Evolutionary conservation across 2,329 filamentous ascomycete genomes (phyloP).

Genomic region (Ascosphaera pollenicola): DNA sequence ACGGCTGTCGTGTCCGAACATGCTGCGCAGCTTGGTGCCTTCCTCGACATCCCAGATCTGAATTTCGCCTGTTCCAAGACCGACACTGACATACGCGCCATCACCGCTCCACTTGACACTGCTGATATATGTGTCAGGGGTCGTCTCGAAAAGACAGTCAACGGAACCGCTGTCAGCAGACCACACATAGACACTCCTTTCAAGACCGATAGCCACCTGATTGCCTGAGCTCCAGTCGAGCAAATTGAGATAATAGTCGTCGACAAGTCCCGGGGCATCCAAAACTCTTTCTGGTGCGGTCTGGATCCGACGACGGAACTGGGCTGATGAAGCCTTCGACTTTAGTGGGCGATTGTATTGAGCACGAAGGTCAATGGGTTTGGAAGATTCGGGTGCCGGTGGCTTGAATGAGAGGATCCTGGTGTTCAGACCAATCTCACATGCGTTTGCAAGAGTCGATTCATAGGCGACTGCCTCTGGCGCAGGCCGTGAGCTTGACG

Average conservation of each 20-base stretch:
- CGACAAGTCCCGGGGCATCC: slow-evolving; percentile 83
- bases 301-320: slow-evolving; percentile 77
- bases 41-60: slow-evolving; percentile 99
- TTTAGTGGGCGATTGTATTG: slow-evolving; percentile 97
- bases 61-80: slow-evolving; percentile 83
- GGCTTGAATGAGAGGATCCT: slow-evolving; percentile 98
- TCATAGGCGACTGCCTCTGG: slow-evolving; percentile 82
- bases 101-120: slow-evolving; percentile 98
- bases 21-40: slow-evolving; percentile 85
- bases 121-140: slow-evolving; percentile 82
- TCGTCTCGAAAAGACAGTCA: slow-evolving; percentile 68
- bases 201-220: slow-evolving; percentile 92
- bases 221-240: slow-evolving; percentile 97
- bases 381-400: slow-evolving; percentile 89
- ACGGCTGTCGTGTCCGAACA: slow-evolving; percentile 92
- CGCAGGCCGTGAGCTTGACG: slow-evolving; percentile 53
- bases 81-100: slow-evolving; percentile 87
- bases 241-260: slow-evolving; percentile 98
- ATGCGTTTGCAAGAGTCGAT: slow-evolving; percentile 72
- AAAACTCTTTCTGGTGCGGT: slow-evolving; percentile 91
- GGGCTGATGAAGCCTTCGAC: slow-evolving; percentile 51
- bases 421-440: slow-evolving; percentile 79
- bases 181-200: slow-evolving; percentile 97
- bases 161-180: slow-evolving; percentile 86
- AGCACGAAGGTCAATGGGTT: slow-evolving; percentile 89